Percentiles rank a stretch among this genome's conserved stretches.
Evolutionary conservation across 352 stramenopile genomes (phyloP).

Genomic region (Pythium phragmitis): DNA sequence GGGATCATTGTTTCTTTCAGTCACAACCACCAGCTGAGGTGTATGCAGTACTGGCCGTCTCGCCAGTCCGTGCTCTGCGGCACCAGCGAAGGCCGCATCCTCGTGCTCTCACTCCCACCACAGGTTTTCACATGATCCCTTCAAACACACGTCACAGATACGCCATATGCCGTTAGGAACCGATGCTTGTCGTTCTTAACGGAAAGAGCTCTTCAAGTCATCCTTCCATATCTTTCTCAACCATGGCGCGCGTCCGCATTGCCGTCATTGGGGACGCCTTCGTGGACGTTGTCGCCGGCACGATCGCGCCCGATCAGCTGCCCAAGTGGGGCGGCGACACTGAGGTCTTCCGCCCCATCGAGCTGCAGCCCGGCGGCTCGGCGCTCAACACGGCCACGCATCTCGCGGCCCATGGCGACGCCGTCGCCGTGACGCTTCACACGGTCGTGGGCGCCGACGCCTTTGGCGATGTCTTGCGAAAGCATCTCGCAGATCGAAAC

Average conservation of each 20-base stretch:
- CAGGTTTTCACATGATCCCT: conserved; percentile 2
- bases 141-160: conserved; percentile 5
- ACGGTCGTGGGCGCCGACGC: conserved; percentile 48
- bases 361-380: conserved; percentile 78
- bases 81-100: conserved; percentile 22
- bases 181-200: neutral
- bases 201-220: conserved; percentile 1
- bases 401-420: conserved; percentile 46
- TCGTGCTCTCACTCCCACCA: conserved; percentile 18
- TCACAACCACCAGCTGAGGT: conserved; percentile 16
- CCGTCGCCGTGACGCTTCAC: conserved; percentile 51
- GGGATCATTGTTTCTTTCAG: neutral
- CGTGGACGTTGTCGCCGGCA: conserved; percentile 73
- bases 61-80: conserved; percentile 18
- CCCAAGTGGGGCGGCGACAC: conserved; percentile 79
- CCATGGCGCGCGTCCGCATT: conserved; percentile 6
- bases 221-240: neutral
- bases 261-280: conserved; percentile 29
- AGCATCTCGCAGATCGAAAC: conserved; percentile 36
- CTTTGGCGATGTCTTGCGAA: conserved; percentile 29
- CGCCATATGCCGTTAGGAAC: neutral
- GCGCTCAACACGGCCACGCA: conserved; percentile 85
- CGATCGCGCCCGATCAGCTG: conserved; percentile 56
- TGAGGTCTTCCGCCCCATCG: conserved; percentile 62
- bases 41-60: conserved; percentile 25